Percentiles rank a stretch among this genome's conserved stretches.
Conservation (phyloP, 2,329 filamentous ascomycete genomes). For the Pleurostoma richardsiae region DNA sequence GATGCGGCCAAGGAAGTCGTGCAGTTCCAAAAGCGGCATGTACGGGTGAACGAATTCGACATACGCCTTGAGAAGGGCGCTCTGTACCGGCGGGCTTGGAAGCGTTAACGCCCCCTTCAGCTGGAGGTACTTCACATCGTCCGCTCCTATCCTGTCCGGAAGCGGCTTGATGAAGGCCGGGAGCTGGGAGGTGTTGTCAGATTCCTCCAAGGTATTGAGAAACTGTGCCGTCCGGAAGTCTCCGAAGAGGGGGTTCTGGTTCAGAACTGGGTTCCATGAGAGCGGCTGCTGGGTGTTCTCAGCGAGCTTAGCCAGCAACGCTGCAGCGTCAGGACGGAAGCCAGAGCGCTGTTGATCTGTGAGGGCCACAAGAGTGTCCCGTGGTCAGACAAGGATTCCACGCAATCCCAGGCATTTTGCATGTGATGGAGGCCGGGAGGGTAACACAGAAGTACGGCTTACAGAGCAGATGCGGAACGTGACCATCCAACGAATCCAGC, state of each 20-base stretch:
- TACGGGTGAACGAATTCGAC: conserved; percentile 89
- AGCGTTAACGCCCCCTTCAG: conserved; percentile 81
- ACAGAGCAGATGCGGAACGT: conserved; percentile 44
- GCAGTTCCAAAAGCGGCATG: conserved; percentile 78
- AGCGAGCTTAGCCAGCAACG: conserved; percentile 19
- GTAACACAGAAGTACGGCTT: conserved; percentile 22
- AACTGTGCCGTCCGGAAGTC: conserved; percentile 35
- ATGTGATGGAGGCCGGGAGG: conserved; percentile 11
- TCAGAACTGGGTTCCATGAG: conserved; percentile 21
- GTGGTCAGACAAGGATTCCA: conserved; percentile 9
- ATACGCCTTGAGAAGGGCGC: conserved; percentile 76
- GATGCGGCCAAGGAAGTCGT: conserved; percentile 55
- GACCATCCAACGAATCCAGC: conserved; percentile 26
- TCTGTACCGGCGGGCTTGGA: conserved; percentile 65
- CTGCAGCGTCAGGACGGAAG: conserved; percentile 7
- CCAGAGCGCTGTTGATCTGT: conserved; percentile 11
- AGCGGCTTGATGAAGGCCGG: conserved; percentile 74
- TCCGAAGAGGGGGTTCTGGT: conserved; percentile 26
- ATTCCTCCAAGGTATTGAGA: conserved; percentile 40
- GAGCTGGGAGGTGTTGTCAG: conserved; percentile 42
- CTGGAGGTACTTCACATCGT: conserved; percentile 79
- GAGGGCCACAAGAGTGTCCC: conserved; percentile 4
- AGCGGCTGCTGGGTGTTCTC: conserved; percentile 22
- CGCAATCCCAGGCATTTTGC: conserved; percentile 5
- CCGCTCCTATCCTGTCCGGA: conserved; percentile 68